Conservation (phyloP, 2,329 filamentous ascomycete species). For the Beauveria brongniartii region DNA sequence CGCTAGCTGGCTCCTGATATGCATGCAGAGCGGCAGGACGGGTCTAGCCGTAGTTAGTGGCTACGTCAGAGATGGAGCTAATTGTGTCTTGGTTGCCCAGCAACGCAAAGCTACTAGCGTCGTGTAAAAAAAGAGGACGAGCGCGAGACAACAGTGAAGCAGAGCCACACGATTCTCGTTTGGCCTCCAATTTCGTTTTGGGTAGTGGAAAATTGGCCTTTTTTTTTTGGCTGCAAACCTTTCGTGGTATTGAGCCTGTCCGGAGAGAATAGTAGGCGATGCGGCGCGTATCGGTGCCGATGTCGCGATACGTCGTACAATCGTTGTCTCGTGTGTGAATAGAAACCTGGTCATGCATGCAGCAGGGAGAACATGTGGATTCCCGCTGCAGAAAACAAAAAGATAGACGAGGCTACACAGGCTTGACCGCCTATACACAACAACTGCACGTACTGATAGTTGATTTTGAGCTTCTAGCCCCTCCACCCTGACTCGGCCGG, state of each 20-base stretch:
- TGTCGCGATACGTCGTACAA: background rate
- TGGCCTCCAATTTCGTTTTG: too few relatives aligned
- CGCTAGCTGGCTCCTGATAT: background rate
- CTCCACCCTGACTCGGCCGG: background rate
- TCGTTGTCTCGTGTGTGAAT: background rate
- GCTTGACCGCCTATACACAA: slow-evolving; percentile 1
- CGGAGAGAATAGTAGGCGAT: too few relatives aligned
- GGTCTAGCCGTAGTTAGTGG: slow-evolving; percentile 7
- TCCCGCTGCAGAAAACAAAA: slow-evolving; percentile 1
- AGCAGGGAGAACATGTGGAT: background rate
- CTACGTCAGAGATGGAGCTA: slow-evolving; percentile 2
- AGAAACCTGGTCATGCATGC: background rate
- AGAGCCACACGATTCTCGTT: background rate
- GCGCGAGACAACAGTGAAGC: background rate
- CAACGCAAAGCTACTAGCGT: background rate
- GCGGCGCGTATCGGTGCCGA: background rate
- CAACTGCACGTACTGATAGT: too few relatives aligned
- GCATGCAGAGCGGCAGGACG: slow-evolving; percentile 1
- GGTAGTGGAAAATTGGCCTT: background rate
- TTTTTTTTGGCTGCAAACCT: background rate
- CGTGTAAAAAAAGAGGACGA: background rate
- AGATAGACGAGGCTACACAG: background rate
- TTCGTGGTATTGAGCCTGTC: background rate
- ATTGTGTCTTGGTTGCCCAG: background rate
- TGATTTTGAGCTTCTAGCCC: background rate